Percentiles rank a stretch among this genome's conserved stretches.
phyloP scores from a whole-genome alignment of 2,329 filamentous ascomycete species.

The Cladophialophora chaetospira region DNA sequence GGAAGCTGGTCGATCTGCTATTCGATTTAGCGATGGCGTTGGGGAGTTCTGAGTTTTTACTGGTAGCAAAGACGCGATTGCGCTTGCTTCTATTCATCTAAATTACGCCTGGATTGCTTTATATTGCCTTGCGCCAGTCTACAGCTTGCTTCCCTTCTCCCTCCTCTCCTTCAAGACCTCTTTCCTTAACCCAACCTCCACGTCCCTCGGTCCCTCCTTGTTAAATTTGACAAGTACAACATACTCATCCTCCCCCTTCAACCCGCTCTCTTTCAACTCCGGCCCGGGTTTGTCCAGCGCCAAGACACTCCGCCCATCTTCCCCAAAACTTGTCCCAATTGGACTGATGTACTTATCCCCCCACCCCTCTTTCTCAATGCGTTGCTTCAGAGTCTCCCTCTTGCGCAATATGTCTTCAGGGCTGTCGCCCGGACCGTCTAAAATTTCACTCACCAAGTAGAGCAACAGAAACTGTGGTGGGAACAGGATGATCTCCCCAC shows the following conservation, averaged over 20 bases:
- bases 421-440: slow-evolving; percentile 12
- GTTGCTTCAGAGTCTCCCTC: slow-evolving; percentile 49
- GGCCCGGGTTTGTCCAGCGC: slow-evolving; percentile 57
- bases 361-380: slow-evolving; percentile 49
- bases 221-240: slow-evolving; percentile 60
- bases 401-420: slow-evolving; percentile 36
- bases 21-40: slow-evolving; percentile 23
- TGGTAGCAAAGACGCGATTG: too few relatives aligned
- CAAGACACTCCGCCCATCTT: slow-evolving; percentile 55
- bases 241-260: slow-evolving; percentile 56
- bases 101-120: background rate
- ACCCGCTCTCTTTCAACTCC: slow-evolving; percentile 53
- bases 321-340: slow-evolving; percentile 39
- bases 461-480: slow-evolving; percentile 77
- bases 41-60: slow-evolving; percentile 23
- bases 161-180: slow-evolving; percentile 47
- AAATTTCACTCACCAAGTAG: slow-evolving; percentile 52
- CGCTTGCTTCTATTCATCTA: background rate
- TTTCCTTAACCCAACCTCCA: slow-evolving; percentile 54
- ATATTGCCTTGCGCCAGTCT: background rate
- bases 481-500: slow-evolving; percentile 76
- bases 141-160: slow-evolving; percentile 22
- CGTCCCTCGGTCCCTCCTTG: slow-evolving; percentile 58
- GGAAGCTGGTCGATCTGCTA: background rate
- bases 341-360: slow-evolving; percentile 52